Conservation (phyloP, 805 yeast species). For the Ogataea thermomethanolica region DNA sequence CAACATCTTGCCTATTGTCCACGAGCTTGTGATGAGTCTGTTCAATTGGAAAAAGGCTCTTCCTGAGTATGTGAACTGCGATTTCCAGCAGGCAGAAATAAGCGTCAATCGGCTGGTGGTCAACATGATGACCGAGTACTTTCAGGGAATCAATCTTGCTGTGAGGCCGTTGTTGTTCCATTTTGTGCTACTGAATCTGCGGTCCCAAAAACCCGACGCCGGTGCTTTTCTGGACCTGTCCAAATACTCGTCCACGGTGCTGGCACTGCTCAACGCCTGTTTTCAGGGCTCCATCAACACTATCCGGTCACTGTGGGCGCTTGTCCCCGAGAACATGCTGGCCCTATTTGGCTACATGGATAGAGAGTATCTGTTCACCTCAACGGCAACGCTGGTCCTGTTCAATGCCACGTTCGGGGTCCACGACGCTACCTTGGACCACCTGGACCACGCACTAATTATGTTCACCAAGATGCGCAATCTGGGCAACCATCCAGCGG, state of each 20-base stretch:
- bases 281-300: slow-evolving; percentile 80
- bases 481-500: slow-evolving; percentile 78
- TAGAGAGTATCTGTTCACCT: slow-evolving; percentile 73
- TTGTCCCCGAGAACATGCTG: slow-evolving; percentile 75
- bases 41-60: slow-evolving; percentile 64
- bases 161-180: slow-evolving; percentile 75
- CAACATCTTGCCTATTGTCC: slow-evolving; percentile 72
- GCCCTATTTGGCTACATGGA: slow-evolving; percentile 87
- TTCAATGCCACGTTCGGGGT: slow-evolving; percentile 81
- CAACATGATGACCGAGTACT: slow-evolving; percentile 77
- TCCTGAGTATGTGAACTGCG: slow-evolving; percentile 63
- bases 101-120: slow-evolving; percentile 63
- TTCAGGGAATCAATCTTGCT: slow-evolving; percentile 77
- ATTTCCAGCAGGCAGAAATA: slow-evolving; percentile 51
- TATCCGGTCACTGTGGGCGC: slow-evolving; percentile 67
- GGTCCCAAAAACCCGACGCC: slow-evolving; percentile 30
- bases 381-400: slow-evolving; percentile 68
- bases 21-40: slow-evolving; percentile 63
- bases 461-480: slow-evolving; percentile 74
- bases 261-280: slow-evolving; percentile 69
- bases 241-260: slow-evolving; percentile 61
- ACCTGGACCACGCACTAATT: slow-evolving; percentile 66
- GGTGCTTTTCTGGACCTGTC: slow-evolving; percentile 58
- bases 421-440: slow-evolving; percentile 68
- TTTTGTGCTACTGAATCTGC: slow-evolving; percentile 65